Percentiles rank a stretch among this genome's conserved stretches.
Evolutionary conservation across 2,329 filamentous ascomycete species (phyloP).

Genomic region (Aspergillus sp.): DNA sequence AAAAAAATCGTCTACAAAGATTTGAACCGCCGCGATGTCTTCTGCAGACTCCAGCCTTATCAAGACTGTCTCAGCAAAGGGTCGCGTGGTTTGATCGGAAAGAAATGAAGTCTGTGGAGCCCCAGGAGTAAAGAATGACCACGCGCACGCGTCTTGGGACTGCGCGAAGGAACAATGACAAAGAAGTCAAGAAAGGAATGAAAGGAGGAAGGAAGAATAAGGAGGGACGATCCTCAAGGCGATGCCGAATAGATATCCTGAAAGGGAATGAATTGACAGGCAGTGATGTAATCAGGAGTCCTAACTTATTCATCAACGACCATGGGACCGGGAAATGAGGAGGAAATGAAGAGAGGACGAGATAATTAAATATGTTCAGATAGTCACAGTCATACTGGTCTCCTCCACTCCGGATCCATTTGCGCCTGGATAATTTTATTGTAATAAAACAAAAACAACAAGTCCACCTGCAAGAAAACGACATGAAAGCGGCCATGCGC

Average conservation of each 20-base stretch:
- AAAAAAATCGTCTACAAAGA: too few species aligned
- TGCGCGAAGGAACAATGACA: neutral
- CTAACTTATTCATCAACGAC: neutral
- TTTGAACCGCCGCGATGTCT: too few species aligned
- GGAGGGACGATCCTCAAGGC: neutral
- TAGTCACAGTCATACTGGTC: neutral
- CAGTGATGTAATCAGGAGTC: slow-evolving; percentile 7
- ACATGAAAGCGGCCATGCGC: neutral
- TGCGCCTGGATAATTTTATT: neutral
- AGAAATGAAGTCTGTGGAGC: neutral
- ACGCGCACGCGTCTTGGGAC: neutral
- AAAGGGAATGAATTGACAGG: neutral
- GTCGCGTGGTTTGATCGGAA: neutral
- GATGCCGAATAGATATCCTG: neutral
- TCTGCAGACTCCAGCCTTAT: too few species aligned
- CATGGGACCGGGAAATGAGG: neutral
- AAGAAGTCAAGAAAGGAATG: neutral
- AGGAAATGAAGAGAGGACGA: neutral
- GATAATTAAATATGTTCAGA: too few species aligned
- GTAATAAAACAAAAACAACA: neutral
- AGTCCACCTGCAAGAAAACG: too few species aligned
- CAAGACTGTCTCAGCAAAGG: too few species aligned
- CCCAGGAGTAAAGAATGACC: too few species aligned
- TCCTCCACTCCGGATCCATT: neutral
- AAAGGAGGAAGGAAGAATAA: neutral